phyloP scores from a whole-genome alignment of 2,329 filamentous ascomycete genomes.

The Ophiostoma tasmaniense region DNA sequence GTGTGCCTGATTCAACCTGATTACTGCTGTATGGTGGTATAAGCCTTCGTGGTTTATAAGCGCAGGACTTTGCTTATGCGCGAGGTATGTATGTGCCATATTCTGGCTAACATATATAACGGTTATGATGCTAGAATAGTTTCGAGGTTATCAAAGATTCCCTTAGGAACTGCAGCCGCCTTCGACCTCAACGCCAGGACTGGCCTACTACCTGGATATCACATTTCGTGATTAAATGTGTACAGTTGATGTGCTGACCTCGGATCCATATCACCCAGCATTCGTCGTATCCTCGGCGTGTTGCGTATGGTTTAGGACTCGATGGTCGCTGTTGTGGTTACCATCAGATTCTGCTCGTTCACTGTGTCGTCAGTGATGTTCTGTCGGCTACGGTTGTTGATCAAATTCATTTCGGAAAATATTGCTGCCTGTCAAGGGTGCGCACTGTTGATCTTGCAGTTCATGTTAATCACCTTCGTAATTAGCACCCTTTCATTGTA shows the following conservation, averaged over 20 bases:
- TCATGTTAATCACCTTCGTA: too few species aligned
- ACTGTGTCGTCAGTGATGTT: neutral
- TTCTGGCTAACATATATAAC: neutral
- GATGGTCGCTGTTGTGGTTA: neutral
- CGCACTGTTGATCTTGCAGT: too few species aligned
- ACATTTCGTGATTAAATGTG: neutral
- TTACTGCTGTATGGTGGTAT: neutral
- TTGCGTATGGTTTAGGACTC: neutral
- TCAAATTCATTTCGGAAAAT: neutral
- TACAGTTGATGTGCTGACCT: neutral
- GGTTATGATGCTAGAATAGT: neutral
- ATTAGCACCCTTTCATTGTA: too few species aligned
- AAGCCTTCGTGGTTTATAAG: neutral
- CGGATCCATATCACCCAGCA: too few species aligned
- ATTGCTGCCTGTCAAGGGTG: too few species aligned
- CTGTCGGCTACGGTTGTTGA: neutral
- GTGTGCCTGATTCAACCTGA: neutral
- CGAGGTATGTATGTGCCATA: neutral
- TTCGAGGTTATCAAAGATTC: neutral
- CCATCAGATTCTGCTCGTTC: neutral
- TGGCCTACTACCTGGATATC: too few species aligned
- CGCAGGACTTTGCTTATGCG: neutral
- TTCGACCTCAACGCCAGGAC: too few species aligned
- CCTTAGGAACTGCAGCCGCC: neutral
- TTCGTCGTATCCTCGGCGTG: neutral